These are phyloP conservation scores for Blastocystis sp. DNA, from an alignment of 352 stramenopile genomes.

Conservation along the genomic window DNA sequence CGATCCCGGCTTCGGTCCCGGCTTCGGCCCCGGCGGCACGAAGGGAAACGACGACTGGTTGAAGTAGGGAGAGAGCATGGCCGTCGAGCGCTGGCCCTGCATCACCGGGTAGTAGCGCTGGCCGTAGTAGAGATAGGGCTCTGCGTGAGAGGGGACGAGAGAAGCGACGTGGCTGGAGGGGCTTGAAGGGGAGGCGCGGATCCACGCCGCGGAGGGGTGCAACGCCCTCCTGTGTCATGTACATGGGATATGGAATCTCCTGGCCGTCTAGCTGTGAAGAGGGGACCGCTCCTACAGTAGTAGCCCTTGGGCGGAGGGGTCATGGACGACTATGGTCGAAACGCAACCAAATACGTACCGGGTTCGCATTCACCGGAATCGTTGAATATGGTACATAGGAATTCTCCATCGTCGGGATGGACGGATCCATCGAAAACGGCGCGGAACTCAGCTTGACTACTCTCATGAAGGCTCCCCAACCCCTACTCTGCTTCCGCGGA, in stretches of 20 bases:
- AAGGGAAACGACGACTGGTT: too few relatives aligned
- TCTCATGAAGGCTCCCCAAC: too few relatives aligned
- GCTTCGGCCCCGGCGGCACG: background rate
- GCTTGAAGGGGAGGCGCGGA: background rate
- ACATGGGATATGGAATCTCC: background rate
- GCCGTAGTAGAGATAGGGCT: background rate
- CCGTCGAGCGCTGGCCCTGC: background rate
- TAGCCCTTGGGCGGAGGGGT: background rate
- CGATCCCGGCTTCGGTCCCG: background rate
- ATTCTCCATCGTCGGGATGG: background rate
- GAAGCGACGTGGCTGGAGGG: background rate
- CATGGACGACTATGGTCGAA: too few relatives aligned
- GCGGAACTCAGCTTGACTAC: too few relatives aligned
- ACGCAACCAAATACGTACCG: too few relatives aligned
- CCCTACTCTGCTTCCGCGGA: too few relatives aligned
- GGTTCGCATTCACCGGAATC: background rate
- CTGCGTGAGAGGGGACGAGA: background rate
- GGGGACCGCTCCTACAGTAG: background rate
- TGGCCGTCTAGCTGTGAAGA: background rate
- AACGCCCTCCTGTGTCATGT: background rate
- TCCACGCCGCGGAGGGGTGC: background rate
- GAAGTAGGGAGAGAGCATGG: constrained; percentile 16
- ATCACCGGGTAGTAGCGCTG: background rate
- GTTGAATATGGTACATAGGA: background rate
- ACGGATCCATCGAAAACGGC: too few relatives aligned